These are phyloP conservation scores for Phaseolus coccineus DNA, from an alignment of 331 rosid genomes.

Conservation along the genomic window DNA sequence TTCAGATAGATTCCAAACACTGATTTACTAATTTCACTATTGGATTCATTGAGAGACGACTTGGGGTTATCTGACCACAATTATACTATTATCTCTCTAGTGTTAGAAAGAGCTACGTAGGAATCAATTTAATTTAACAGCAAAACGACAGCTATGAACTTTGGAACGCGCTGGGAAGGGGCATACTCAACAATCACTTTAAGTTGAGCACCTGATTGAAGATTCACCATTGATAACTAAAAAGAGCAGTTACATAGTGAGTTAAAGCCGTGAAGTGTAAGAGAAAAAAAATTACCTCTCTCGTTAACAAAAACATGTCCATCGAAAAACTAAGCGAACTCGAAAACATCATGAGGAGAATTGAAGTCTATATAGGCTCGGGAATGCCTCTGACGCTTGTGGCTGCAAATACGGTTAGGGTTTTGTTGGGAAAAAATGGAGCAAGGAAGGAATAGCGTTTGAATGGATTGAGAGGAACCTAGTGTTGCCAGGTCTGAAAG, in stretches of 20 bases:
- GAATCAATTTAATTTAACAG: no score
- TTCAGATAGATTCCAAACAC: no score
- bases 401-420: slow-evolving; percentile 63
- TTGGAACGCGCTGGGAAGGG: slow-evolving; percentile 91
- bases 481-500: slow-evolving; percentile 79
- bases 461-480: slow-evolving; percentile 47
- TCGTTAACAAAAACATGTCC: slow-evolving; percentile 96
- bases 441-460: no score
- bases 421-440: background rate
- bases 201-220: slow-evolving; percentile 72
- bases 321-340: slow-evolving; percentile 83
- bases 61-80: no score
- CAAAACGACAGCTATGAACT: no score
- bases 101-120: no score
- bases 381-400: slow-evolving; percentile 74
- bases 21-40: no score
- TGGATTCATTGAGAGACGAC: no score
- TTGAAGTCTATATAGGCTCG: slow-evolving; percentile 88
- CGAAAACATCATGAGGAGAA: slow-evolving; percentile 72
- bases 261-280: background rate
- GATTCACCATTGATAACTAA: background rate
- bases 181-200: slow-evolving; percentile 91
- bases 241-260: no score
- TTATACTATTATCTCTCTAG: no score
- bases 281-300: slow-evolving; percentile 60